These are phyloP conservation scores for Populus nigra DNA, from an alignment of 345 rosid species.

Conservation along the genomic window DNA sequence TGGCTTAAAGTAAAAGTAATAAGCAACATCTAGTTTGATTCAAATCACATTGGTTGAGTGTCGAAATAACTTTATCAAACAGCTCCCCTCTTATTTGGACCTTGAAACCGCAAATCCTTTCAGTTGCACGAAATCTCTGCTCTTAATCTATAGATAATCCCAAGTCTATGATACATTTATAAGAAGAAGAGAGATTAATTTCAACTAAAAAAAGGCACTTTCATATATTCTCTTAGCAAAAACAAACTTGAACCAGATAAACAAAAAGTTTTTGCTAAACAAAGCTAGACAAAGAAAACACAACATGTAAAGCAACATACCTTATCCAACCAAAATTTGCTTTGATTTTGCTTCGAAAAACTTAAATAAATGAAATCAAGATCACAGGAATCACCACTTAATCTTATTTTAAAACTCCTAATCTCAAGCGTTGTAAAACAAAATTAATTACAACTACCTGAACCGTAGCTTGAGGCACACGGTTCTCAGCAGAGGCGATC, in stretches of 20 bases:
- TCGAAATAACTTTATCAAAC: too few species aligned
- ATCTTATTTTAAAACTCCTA: background rate
- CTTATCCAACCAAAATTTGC: background rate
- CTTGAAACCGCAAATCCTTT: background rate
- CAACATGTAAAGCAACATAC: background rate
- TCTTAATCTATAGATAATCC: background rate
- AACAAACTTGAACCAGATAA: background rate
- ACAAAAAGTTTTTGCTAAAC: background rate
- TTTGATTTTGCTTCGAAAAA: background rate
- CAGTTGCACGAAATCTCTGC: background rate
- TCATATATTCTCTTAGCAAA: background rate
- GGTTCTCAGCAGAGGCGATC: conserved; percentile 74
- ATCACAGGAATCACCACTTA: background rate
- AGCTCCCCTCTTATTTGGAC: background rate
- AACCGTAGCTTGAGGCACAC: conserved; percentile 52
- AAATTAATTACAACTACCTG: conserved; percentile 34
- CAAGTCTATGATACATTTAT: background rate
- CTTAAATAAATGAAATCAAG: background rate
- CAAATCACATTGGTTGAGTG: background rate
- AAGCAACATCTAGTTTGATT: background rate
- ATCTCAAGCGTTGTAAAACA: background rate
- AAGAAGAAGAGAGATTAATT: too few species aligned
- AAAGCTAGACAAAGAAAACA: background rate
- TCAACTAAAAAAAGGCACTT: background rate
- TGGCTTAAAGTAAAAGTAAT: background rate